Percentiles rank a stretch among this genome's conserved stretches.
Conservation (phyloP, 2,329 filamentous ascomycete genomes). For the Calonectria naviculata region DNA sequence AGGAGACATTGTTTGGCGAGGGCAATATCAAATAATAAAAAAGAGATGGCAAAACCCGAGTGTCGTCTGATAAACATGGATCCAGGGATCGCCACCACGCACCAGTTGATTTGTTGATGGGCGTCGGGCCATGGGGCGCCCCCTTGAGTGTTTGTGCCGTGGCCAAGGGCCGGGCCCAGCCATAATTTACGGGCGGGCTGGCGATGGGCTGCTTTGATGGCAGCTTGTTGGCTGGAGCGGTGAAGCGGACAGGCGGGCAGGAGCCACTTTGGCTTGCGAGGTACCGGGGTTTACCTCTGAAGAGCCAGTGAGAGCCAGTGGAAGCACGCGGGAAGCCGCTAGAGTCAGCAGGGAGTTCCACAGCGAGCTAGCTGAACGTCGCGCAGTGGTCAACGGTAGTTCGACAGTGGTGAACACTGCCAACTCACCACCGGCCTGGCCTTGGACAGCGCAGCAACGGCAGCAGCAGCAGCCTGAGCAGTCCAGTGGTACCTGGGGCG, state of each 20-base stretch:
- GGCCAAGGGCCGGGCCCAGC: conserved; percentile 13
- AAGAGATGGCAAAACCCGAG: conserved; percentile 23
- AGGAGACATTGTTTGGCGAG: background rate
- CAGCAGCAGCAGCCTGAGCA: conserved; percentile 2
- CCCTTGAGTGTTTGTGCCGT: conserved; percentile 5
- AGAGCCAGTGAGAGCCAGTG: conserved; percentile 9
- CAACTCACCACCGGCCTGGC: conserved; percentile 1
- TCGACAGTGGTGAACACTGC: conserved; percentile 2
- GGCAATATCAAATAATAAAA: background rate
- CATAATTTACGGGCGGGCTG: conserved; percentile 24
- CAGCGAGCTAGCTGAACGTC: background rate
- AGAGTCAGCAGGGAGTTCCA: conserved; percentile 16
- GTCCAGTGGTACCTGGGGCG: background rate
- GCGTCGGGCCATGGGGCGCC: conserved; percentile 1
- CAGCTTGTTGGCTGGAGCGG: conserved; percentile 28
- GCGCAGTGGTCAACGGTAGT: conserved; percentile 2
- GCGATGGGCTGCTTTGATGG: conserved; percentile 7
- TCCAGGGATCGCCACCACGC: conserved; percentile 35
- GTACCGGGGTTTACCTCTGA: background rate
- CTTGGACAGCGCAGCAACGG: background rate
- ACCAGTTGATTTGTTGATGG: background rate
- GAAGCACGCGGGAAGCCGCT: conserved; percentile 11
- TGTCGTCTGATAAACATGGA: conserved; percentile 41
- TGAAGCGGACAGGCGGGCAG: conserved; percentile 21
- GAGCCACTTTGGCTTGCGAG: conserved; percentile 17